Evolutionary conservation across 768 basidiomycete species (phyloP).

Genomic region (Vishniacozyma victoriae): DNA sequence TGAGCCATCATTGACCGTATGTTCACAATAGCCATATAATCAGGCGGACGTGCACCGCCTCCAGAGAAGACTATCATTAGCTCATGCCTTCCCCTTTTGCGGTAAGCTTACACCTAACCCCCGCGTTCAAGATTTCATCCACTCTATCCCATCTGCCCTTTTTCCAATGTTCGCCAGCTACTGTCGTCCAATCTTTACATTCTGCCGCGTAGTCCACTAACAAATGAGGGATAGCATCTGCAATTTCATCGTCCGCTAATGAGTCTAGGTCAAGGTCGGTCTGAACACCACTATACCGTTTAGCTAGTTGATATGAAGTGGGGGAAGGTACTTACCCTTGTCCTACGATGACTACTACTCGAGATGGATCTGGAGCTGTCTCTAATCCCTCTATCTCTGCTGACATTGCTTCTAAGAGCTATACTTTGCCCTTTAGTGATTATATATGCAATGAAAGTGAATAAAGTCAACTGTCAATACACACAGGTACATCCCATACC

Average conservation of each 20-base stretch:
- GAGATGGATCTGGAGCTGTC: neutral
- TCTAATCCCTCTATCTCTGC: conserved; percentile 15
- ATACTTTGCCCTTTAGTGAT: neutral
- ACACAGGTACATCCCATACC: too few species aligned
- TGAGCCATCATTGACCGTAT: conserved; percentile 79
- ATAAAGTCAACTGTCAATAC: too few species aligned
- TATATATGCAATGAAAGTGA: neutral
- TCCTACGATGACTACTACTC: conserved; percentile 28
- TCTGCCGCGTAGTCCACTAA: conserved; percentile 53
- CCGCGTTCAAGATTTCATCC: conserved; percentile 65
- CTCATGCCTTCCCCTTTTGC: conserved; percentile 1
- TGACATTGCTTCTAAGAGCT: neutral
- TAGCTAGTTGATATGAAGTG: neutral
- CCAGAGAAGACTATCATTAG: conserved; percentile 17
- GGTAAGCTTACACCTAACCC: conserved; percentile 44
- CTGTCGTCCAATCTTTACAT: conserved; percentile 43
- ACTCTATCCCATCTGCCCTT: conserved; percentile 68
- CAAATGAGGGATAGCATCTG: conserved; percentile 48
- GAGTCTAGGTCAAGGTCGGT: conserved; percentile 76
- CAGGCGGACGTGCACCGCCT: conserved; percentile 50
- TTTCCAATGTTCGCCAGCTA: conserved; percentile 85
- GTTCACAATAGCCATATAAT: conserved; percentile 55
- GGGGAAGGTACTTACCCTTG: conserved; percentile 22
- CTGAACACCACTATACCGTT: conserved; percentile 25
- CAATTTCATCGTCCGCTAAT: conserved; percentile 69